Percentiles rank a stretch among this genome's conserved stretches.
These are phyloP conservation scores for Talaromyces islandicus DNA, from an alignment of 2,329 filamentous ascomycete genomes.

Conservation along the genomic window DNA sequence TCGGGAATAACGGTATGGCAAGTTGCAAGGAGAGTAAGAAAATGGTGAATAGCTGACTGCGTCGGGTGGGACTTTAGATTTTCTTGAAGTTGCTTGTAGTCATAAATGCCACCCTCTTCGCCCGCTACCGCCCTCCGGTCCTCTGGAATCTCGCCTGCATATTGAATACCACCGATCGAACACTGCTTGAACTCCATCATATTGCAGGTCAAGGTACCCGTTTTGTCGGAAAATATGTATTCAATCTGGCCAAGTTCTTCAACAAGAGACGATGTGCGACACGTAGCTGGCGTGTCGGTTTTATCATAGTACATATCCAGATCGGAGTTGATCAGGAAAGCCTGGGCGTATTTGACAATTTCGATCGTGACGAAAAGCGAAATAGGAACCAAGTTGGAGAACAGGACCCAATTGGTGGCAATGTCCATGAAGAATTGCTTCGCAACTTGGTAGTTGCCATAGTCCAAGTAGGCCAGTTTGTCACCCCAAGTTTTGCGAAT, in stretches of 20 bases:
- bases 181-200: slow-evolving; percentile 98
- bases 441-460: slow-evolving; percentile 60
- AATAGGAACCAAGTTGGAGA: slow-evolving; percentile 93
- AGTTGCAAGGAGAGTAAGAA: slow-evolving; percentile 76
- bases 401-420: slow-evolving; percentile 97
- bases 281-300: slow-evolving; percentile 91
- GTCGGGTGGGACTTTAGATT: slow-evolving; percentile 61
- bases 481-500: slow-evolving; percentile 59
- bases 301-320: slow-evolving; percentile 97
- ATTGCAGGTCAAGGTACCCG: slow-evolving; percentile 94
- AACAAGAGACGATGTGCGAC: slow-evolving; percentile 90
- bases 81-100: slow-evolving; percentile 68
- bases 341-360: slow-evolving; percentile 96
- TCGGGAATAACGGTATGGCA: slow-evolving; percentile 98
- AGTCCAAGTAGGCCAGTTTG: slow-evolving; percentile 66
- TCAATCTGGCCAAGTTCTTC: slow-evolving; percentile 98
- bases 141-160: slow-evolving; percentile 85
- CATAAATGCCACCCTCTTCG: slow-evolving; percentile 73
- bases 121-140: slow-evolving; percentile 69
- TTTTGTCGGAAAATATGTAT: slow-evolving; percentile 98
- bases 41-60: slow-evolving; percentile 68
- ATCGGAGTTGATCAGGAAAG: slow-evolving; percentile 95
- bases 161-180: slow-evolving; percentile 87
- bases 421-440: slow-evolving; percentile 88
- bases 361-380: slow-evolving; percentile 97